phyloP scores from a whole-genome alignment of 257 asterid species.

The Nemophila menziesii region DNA sequence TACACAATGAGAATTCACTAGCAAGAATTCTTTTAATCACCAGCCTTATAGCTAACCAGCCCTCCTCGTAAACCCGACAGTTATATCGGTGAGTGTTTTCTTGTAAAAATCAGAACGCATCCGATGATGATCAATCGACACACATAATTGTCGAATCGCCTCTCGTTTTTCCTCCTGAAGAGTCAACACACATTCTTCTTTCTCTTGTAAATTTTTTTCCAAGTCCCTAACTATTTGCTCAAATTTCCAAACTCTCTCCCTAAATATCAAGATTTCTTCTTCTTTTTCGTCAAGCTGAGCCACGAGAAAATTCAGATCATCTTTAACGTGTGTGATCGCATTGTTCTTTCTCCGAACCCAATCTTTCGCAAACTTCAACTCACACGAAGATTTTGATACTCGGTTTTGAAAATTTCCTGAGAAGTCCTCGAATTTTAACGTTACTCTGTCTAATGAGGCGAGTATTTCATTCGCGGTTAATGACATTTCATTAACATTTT shows the following conservation, averaged over 20 bases:
- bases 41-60: neutral
- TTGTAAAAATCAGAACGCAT: slow-evolving; percentile 59
- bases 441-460: slow-evolving; percentile 34
- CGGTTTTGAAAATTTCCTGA: slow-evolving; percentile 43
- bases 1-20: neutral
- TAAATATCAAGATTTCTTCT: slow-evolving; percentile 39
- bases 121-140: slow-evolving; percentile 80
- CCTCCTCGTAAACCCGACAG: slow-evolving; percentile 9
- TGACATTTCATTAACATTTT: slow-evolving; percentile 39
- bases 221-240: slow-evolving; percentile 58
- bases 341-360: slow-evolving; percentile 62
- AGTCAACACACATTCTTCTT: slow-evolving; percentile 49
- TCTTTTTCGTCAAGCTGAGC: slow-evolving; percentile 58
- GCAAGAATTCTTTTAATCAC: neutral
- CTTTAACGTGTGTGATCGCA: slow-evolving; percentile 22
- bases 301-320: slow-evolving; percentile 40
- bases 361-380: slow-evolving; percentile 50
- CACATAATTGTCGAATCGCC: slow-evolving; percentile 84
- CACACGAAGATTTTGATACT: slow-evolving; percentile 59
- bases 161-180: slow-evolving; percentile 72
- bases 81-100: slow-evolving; percentile 40
- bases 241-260: slow-evolving; percentile 56
- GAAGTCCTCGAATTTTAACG: slow-evolving; percentile 48
- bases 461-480: slow-evolving; percentile 37
- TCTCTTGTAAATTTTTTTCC: slow-evolving; percentile 44